Base-by-base conservation (phyloP, 768 basidiomycete species). In the Mycena rebaudengoi region DNA sequence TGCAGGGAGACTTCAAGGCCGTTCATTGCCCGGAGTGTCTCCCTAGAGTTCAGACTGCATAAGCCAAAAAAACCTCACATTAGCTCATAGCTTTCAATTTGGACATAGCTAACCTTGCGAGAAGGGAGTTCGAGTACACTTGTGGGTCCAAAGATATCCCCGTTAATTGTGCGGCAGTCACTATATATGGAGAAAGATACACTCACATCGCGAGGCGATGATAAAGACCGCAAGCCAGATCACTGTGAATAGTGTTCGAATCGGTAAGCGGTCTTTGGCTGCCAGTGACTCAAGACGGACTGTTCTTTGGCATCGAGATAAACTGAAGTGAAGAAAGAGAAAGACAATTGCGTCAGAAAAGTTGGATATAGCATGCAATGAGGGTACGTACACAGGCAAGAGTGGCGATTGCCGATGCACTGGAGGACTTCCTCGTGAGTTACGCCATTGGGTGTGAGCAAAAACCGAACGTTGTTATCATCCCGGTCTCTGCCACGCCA, bases 401-500 rank as follows among this genome's bases (percentile, higher is more conserved):
- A 20, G 28, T 23, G 32, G 39, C 16, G 21, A 58, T 58, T 5
- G 26, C 45, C 21, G n/a, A 26, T n/a, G 43, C 43, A 45, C 54
- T 56, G 40, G 43, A 25, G 25, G 25, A 45, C 32, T 51, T 56
- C 13, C 18, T 11, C 26, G 18, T 44, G 21, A 56, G 32, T 8
- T 23, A 25, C 10, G 33, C 32, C 29, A 18, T 37, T 23, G 30
- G 18, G 39, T 20, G 21, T 16, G 54, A 26, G 16, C 16, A 30
- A 13, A 44, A n/a, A 56, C 30, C 21, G 20, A 20, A 59, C 58
- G 46, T 49, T 49, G 58, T 50, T 28, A 59, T 28, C 46, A 59
- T 50, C 29, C 58, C 58, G 29, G 58, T 59, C 29, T 59, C 58
- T 59, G 48, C 14, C n/a, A 20, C 8, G 29, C n/a, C n/a, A n/a